These are phyloP conservation scores for Pancytospora epiphaga DNA, from an alignment of 371 early-diverging fungal species.

Conservation along the genomic window DNA sequence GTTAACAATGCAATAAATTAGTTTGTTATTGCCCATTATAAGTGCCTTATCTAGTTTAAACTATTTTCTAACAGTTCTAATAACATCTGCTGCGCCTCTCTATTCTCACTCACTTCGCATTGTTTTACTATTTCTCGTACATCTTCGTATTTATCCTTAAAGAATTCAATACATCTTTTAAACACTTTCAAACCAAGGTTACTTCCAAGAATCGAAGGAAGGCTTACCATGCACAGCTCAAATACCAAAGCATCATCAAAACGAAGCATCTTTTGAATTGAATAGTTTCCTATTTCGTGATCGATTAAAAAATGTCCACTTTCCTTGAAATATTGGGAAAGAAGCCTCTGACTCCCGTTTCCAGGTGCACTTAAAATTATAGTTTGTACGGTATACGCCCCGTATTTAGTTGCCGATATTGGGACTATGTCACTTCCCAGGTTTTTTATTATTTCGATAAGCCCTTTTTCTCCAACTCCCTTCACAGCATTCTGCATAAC, in stretches of 20 bases:
- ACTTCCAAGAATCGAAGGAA: slow-evolving; percentile 35
- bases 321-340: slow-evolving; percentile 44
- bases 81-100: background rate
- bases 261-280: slow-evolving; percentile 55
- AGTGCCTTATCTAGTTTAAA: no score
- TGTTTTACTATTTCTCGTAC: slow-evolving; percentile 17
- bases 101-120: background rate
- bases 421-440: slow-evolving; percentile 53
- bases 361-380: slow-evolving; percentile 36
- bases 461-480: slow-evolving; percentile 34
- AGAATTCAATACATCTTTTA: slow-evolving; percentile 50
- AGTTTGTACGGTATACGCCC: slow-evolving; percentile 60
- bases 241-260: slow-evolving; percentile 46
- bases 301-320: slow-evolving; percentile 48
- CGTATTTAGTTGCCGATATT: slow-evolving; percentile 59
- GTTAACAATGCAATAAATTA: no score
- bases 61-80: no score
- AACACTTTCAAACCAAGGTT: slow-evolving; percentile 56
- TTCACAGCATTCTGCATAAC: slow-evolving; percentile 54
- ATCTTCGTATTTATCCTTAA: slow-evolving; percentile 29
- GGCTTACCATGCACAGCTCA: slow-evolving; percentile 44
- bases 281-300: slow-evolving; percentile 61
- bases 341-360: slow-evolving; percentile 20
- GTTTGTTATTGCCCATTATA: no score
- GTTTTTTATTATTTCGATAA: slow-evolving; percentile 26